These are phyloP conservation scores for Skeletonema marinoi DNA, from an alignment of 108 stramenopile species.

Conservation along the genomic window DNA sequence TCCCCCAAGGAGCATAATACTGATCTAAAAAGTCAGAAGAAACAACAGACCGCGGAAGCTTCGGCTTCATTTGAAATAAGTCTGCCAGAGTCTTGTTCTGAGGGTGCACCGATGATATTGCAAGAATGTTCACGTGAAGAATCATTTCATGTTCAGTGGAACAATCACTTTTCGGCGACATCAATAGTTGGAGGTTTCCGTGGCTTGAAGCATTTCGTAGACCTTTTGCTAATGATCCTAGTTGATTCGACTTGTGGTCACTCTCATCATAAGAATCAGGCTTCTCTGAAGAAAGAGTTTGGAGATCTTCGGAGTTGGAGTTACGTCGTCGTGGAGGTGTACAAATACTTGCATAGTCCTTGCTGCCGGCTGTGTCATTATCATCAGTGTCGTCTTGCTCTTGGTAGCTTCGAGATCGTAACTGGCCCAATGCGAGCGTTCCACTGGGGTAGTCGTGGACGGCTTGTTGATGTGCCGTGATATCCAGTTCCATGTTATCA, in stretches of 20 bases:
- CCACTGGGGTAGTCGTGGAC: constrained; percentile 20
- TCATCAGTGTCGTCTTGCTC: constrained; percentile 17
- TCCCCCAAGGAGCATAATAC: constrained; percentile 49
- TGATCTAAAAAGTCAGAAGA: constrained; percentile 47
- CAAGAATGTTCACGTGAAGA: constrained; percentile 51
- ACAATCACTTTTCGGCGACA: background rate
- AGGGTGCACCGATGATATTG: constrained; percentile 81
- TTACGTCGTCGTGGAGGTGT: background rate
- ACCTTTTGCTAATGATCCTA: constrained; percentile 1
- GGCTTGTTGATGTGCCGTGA: background rate
- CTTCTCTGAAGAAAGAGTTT: background rate
- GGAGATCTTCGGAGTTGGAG: background rate
- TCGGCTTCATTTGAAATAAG: constrained; percentile 46
- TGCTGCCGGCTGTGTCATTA: background rate
- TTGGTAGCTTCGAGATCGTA: background rate
- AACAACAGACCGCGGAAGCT: constrained; percentile 33
- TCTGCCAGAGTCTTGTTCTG: constrained; percentile 68
- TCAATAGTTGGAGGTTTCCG: constrained; percentile 21
- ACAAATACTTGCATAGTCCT: background rate
- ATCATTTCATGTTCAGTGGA: constrained; percentile 22
- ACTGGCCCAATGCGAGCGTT: constrained; percentile 14
- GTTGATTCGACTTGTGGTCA: background rate
- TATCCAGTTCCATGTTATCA: background rate
- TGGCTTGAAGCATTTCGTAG: constrained; percentile 15
- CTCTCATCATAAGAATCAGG: background rate